Conservation (phyloP, 2,329 filamentous ascomycete genomes). For the Beauveria scarabaeidicola region DNA sequence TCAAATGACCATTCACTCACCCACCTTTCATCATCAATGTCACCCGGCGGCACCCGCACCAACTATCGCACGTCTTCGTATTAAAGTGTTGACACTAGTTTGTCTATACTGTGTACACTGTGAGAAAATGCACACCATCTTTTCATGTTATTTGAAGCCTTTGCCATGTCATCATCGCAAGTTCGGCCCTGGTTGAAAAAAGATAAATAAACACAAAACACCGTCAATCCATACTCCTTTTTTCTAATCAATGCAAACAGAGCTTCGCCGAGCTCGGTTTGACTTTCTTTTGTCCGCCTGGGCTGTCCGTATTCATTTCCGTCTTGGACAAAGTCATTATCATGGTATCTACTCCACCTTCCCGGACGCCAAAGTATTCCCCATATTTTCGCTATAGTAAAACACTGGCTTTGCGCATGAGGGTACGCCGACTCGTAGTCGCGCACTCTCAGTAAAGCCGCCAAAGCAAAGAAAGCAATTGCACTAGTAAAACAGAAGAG, state of each 20-base stretch:
- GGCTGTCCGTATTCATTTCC: background rate
- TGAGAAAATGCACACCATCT: too few relatives aligned
- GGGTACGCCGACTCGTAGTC: background rate
- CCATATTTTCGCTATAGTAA: constrained; percentile 7
- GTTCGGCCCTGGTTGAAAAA: background rate
- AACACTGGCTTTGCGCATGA: background rate
- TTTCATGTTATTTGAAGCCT: background rate
- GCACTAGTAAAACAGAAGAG: constrained; percentile 2
- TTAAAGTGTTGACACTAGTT: background rate
- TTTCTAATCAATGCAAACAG: background rate
- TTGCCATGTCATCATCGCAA: background rate
- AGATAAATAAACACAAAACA: background rate
- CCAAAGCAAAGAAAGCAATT: background rate
- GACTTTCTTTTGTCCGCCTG: background rate
- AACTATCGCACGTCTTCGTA: background rate
- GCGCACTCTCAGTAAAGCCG: background rate
- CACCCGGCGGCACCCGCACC: too few relatives aligned
- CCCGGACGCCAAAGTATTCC: constrained; percentile 5
- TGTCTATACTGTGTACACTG: background rate
- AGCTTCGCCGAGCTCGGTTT: constrained; percentile 1
- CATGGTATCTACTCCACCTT: constrained; percentile 2
- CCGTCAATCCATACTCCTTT: background rate
- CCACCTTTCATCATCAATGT: too few relatives aligned
- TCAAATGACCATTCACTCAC: too few relatives aligned
- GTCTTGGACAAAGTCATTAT: background rate